phyloP scores from a whole-genome alignment of 495 filamentous ascomycete genomes.

The Tuber magnatum region DNA sequence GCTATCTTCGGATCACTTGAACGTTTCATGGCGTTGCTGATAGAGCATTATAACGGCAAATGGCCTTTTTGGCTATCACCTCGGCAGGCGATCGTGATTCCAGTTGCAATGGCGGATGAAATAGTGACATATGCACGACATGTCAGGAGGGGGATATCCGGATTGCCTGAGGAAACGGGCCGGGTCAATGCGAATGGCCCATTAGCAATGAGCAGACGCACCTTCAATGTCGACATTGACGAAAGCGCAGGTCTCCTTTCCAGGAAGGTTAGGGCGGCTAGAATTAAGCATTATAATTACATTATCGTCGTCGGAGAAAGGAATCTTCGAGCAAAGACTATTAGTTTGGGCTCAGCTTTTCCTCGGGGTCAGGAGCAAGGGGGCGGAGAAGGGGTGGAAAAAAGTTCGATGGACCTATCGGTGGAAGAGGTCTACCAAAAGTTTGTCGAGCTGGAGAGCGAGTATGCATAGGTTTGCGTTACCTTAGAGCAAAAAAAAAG shows the following conservation, averaged over 20 bases:
- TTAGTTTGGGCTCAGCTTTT: slow-evolving; percentile 31
- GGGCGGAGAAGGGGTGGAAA: slow-evolving; percentile 2
- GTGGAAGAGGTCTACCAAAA: slow-evolving; percentile 29
- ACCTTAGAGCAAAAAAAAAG: slow-evolving; percentile 2
- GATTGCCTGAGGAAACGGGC: slow-evolving; percentile 27
- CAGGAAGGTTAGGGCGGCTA: slow-evolving; percentile 67
- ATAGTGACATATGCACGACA: slow-evolving; percentile 54
- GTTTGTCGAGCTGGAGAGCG: slow-evolving; percentile 32
- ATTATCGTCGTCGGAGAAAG: slow-evolving; percentile 66
- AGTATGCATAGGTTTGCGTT: slow-evolving; percentile 29
- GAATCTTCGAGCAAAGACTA: slow-evolving; percentile 29
- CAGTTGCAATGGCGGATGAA: slow-evolving; percentile 57
- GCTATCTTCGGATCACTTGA: slow-evolving; percentile 83
- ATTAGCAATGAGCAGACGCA: slow-evolving; percentile 46
- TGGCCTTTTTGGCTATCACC: slow-evolving; percentile 94
- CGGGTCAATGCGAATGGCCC: slow-evolving; percentile 42
- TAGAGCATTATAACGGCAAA: slow-evolving; percentile 72
- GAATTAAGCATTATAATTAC: slow-evolving; percentile 63
- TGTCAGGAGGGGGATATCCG: slow-evolving; percentile 46
- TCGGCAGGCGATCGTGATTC: slow-evolving; percentile 68
- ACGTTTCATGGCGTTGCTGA: slow-evolving; percentile 76
- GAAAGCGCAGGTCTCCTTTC: slow-evolving; percentile 53
- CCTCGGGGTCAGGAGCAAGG: slow-evolving; percentile 13
- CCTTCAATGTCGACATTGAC: slow-evolving; percentile 67
- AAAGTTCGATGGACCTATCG: slow-evolving; percentile 21